Evolutionary conservation across 352 stramenopile genomes (phyloP).

Genomic region (Plasmopara halstedii): DNA sequence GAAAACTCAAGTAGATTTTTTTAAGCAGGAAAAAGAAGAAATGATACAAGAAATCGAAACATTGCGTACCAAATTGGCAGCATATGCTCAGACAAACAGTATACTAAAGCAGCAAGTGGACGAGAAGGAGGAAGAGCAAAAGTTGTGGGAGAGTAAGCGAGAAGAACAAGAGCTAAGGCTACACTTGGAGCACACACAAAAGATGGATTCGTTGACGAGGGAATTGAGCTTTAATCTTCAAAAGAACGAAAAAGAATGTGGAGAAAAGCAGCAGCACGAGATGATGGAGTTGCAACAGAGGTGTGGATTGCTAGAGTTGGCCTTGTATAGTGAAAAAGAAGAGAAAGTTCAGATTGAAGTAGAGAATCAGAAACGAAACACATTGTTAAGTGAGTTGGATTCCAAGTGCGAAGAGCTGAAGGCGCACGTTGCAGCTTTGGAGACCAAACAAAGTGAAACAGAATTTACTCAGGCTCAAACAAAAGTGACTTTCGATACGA

Average conservation of each 20-base stretch:
- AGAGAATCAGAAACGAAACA: not conserved
- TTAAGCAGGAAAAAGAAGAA: slow-evolving; percentile 12
- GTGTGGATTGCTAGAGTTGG: slow-evolving; percentile 3
- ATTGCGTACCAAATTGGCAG: slow-evolving; percentile 6
- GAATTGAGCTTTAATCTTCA: slow-evolving; percentile 1
- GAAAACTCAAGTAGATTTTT: slow-evolving; percentile 15
- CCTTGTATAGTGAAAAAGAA: slow-evolving; percentile 10
- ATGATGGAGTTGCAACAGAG: slow-evolving; percentile 8
- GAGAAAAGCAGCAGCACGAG: slow-evolving; percentile 2
- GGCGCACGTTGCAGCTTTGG: slow-evolving; percentile 1
- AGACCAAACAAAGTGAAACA: slow-evolving; percentile 1
- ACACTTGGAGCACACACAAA: slow-evolving; percentile 4
- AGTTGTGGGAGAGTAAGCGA: not conserved
- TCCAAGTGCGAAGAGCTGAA: slow-evolving; percentile 4
- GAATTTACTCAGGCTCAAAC: not conserved
- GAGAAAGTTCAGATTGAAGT: not conserved
- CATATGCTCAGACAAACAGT: slow-evolving; percentile 18
- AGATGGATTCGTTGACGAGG: slow-evolving; percentile 1
- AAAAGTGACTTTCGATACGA: not conserved
- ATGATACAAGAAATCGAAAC: slow-evolving; percentile 8
- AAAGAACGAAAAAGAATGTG: not conserved
- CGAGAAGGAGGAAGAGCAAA: slow-evolving; percentile 17
- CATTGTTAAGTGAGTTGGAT: slow-evolving; percentile 6
- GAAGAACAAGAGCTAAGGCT: slow-evolving; percentile 1
- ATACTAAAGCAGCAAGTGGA: slow-evolving; percentile 23